These are phyloP conservation scores for Ceratocystis cubensis DNA, from an alignment of 2,329 filamentous ascomycete species.

Conservation along the genomic window DNA sequence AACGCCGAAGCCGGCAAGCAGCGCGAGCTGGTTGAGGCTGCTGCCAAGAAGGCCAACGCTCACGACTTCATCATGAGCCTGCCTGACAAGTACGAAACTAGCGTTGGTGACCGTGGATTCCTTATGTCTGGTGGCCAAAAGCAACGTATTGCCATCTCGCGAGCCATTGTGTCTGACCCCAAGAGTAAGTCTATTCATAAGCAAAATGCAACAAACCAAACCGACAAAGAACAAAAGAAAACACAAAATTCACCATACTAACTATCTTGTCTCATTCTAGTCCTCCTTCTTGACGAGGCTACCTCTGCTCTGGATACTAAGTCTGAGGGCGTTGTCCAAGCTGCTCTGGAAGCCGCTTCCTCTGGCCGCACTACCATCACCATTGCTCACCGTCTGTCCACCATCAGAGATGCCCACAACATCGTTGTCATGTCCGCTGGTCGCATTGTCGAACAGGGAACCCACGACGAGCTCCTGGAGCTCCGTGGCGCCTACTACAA, in stretches of 20 bases:
- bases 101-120: constrained; percentile 92
- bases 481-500: constrained; percentile 63
- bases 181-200: constrained; percentile 42
- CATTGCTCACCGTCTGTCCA: constrained; percentile 89
- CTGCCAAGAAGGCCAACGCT: constrained; percentile 82
- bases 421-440: constrained; percentile 87
- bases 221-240: neutral
- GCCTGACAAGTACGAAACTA: constrained; percentile 81
- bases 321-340: constrained; percentile 87
- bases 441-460: constrained; percentile 83
- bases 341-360: constrained; percentile 74
- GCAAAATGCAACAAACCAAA: neutral
- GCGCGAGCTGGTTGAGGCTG: constrained; percentile 58
- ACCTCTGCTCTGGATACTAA: constrained; percentile 90
- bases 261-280: constrained; percentile 24
- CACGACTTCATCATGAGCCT: constrained; percentile 78
- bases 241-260: neutral
- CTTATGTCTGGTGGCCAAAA: constrained; percentile 90
- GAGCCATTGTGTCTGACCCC: constrained; percentile 80
- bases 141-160: constrained; percentile 88
- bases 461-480: constrained; percentile 65
- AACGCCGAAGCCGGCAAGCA: constrained; percentile 54
- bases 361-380: constrained; percentile 86
- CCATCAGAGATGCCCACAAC: constrained; percentile 86
- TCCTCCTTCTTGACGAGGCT: constrained; percentile 87